Evolutionary conservation across 1,284 basidiomycete species (phyloP).

Genomic region (Meripilus lineatus): DNA sequence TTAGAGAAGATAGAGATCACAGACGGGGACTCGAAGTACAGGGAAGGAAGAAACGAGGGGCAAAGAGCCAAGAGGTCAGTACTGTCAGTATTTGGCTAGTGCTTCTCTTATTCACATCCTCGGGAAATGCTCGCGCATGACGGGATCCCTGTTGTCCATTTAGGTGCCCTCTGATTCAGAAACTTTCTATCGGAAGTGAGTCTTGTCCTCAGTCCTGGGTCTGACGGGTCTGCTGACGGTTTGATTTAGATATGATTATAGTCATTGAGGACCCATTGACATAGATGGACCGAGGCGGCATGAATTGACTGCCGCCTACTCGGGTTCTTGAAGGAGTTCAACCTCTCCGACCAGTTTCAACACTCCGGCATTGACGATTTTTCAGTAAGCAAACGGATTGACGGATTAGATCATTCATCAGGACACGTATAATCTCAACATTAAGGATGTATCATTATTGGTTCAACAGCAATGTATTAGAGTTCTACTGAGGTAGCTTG

Average conservation of each 20-base stretch:
- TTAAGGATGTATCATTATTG: constrained; percentile 7
- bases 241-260: constrained; percentile 62
- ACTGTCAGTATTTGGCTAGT: not conserved
- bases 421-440: too few species aligned
- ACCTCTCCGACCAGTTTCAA: constrained; percentile 6
- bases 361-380: not conserved
- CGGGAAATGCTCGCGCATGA: not conserved
- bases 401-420: too few species aligned
- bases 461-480: constrained; percentile 11
- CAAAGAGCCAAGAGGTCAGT: constrained; percentile 56
- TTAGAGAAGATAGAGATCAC: constrained; percentile 74
- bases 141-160: constrained; percentile 2
- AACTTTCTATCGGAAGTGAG: constrained; percentile 85
- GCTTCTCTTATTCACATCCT: constrained; percentile 1
- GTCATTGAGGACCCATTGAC: too few species aligned
- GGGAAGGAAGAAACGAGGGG: constrained; percentile 65
- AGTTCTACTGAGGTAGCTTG: not conserved
- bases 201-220: constrained; percentile 7
- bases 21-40: constrained; percentile 55
- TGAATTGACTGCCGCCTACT: too few species aligned
- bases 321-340: too few species aligned
- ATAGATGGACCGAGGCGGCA: too few species aligned
- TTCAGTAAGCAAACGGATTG: too few species aligned
- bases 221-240: constrained; percentile 7
- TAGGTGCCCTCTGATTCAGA: constrained; percentile 73